Evolutionary conservation across 352 stramenopile species (phyloP).

Genomic region (Phytophthora palmivora): DNA sequence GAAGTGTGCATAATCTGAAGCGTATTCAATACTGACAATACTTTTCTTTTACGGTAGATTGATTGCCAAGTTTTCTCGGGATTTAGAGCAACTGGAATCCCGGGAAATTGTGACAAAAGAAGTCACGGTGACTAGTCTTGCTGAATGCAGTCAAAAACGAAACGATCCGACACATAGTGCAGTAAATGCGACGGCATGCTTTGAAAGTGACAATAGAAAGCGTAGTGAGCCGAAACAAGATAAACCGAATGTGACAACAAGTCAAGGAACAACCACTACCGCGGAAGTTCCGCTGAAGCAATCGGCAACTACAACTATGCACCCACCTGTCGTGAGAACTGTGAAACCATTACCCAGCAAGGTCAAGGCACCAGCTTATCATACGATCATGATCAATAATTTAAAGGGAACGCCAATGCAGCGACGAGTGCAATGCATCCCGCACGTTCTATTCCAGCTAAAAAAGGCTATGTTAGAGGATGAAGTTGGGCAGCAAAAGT

Average conservation of each 20-base stretch:
- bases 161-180: no score
- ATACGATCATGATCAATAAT: conserved; percentile 1
- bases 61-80: neutral
- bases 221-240: no score
- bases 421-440: neutral
- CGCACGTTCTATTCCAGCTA: conserved; percentile 1
- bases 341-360: neutral
- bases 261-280: no score
- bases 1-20: no score
- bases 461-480: conserved; percentile 9
- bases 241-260: no score
- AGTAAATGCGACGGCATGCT: no score
- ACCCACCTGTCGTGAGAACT: neutral
- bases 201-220: no score
- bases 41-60: neutral
- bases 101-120: neutral
- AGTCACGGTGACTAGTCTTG: no score
- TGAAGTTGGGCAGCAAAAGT: neutral
- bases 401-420: neutral
- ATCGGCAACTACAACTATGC: neutral
- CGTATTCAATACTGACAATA: neutral
- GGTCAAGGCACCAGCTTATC: no score
- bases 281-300: no score
- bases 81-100: neutral
- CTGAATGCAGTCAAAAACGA: no score